These are phyloP conservation scores for Mycena filopes DNA, from an alignment of 768 basidiomycete genomes.

Conservation along the genomic window DNA sequence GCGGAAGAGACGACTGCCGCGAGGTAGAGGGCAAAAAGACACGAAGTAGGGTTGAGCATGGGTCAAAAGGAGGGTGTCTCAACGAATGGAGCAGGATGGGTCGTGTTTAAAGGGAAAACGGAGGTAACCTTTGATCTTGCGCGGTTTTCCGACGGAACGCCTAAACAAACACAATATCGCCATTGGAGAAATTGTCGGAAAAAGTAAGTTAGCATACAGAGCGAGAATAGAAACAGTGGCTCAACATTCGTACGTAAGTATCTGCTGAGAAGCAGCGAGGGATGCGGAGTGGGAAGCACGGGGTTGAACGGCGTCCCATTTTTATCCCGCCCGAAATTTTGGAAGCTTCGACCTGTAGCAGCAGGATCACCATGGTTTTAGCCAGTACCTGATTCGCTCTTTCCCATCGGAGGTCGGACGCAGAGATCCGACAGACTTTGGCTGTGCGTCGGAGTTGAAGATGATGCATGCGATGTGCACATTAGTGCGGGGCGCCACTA, in stretches of 20 bases:
- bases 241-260: neutral
- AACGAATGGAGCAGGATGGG: neutral
- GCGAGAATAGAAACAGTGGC: neutral
- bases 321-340: neutral
- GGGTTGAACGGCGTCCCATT: neutral
- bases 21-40: slow-evolving; percentile 48
- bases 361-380: neutral
- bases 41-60: slow-evolving; percentile 36
- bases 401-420: neutral
- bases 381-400: neutral
- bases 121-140: neutral
- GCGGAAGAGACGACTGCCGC: slow-evolving; percentile 35
- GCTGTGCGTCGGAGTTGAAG: neutral
- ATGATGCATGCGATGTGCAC: neutral
- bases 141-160: neutral
- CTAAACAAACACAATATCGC: neutral
- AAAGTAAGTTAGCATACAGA: neutral
- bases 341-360: neutral
- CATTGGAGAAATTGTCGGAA: slow-evolving; percentile 8
- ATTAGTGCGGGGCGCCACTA: slow-evolving; percentile 11
- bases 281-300: neutral
- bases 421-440: neutral
- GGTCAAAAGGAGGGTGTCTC: neutral
- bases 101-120: neutral
- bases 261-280: neutral